A percentile compares a stretch with the other conserved stretches of the same genome.
These are phyloP conservation scores for Mycena sanguinolenta DNA, from an alignment of 768 basidiomycete species.

Conservation along the genomic window DNA sequence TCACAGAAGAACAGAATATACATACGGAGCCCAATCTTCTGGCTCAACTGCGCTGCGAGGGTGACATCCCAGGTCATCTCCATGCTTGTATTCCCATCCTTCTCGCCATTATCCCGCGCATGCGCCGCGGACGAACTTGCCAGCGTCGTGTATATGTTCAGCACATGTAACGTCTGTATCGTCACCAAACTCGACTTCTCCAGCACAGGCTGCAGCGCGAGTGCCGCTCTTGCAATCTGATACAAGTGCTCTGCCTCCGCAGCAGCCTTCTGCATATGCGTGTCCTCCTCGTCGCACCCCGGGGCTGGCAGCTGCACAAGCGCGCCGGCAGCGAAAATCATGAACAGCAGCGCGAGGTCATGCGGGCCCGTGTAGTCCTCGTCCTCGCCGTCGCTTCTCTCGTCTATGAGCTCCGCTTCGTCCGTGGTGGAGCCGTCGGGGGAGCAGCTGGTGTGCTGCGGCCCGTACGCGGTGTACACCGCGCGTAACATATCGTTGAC, in stretches of 20 bases:
- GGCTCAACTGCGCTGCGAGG: slow-evolving; percentile 73
- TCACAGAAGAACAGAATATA: neutral
- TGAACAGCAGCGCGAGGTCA: slow-evolving; percentile 63
- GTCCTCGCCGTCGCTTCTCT: slow-evolving; percentile 29
- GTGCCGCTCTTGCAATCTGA: slow-evolving; percentile 73
- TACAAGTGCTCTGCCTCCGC: slow-evolving; percentile 73
- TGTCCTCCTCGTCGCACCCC: slow-evolving; percentile 1
- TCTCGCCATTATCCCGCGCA: slow-evolving; percentile 47
- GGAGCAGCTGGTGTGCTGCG: neutral
- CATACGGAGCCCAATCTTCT: slow-evolving; percentile 78
- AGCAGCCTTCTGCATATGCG: slow-evolving; percentile 24
- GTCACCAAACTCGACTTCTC: slow-evolving; percentile 81
- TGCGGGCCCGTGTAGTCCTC: slow-evolving; percentile 61
- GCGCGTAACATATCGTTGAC: slow-evolving; percentile 56
- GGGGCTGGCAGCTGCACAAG: slow-evolving; percentile 52
- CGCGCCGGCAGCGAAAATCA: slow-evolving; percentile 67
- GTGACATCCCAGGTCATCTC: slow-evolving; percentile 81
- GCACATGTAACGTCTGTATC: slow-evolving; percentile 76
- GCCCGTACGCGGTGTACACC: slow-evolving; percentile 49
- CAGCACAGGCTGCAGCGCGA: slow-evolving; percentile 76
- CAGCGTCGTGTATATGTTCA: slow-evolving; percentile 81
- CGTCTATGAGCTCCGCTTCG: slow-evolving; percentile 47
- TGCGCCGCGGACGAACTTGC: slow-evolving; percentile 44
- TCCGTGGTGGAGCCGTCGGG: slow-evolving; percentile 13
- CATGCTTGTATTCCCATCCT: slow-evolving; percentile 69